phyloP scores from a whole-genome alignment of 352 stramenopile genomes.

The Plasmopara halstedii region DNA sequence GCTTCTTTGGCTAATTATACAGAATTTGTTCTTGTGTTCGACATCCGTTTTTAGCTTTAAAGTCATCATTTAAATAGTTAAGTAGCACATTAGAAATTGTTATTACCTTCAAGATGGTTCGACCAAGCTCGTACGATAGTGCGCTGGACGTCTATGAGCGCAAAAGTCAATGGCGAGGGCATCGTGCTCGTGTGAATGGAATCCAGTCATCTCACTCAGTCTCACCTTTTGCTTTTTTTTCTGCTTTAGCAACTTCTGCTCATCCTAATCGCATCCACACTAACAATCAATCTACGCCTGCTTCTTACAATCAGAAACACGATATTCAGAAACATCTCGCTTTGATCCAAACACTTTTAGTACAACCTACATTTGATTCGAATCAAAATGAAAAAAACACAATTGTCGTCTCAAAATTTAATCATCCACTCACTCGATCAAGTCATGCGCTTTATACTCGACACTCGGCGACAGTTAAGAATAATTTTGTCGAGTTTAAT shows the following conservation, averaged over 20 bases:
- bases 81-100: no score
- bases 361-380: neutral
- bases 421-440: conserved; percentile 11
- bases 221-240: conserved; percentile 16
- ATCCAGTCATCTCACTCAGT: conserved; percentile 30
- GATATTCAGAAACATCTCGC: conserved; percentile 12
- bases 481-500: conserved; percentile 47
- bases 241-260: conserved; percentile 14
- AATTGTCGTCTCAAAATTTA: conserved; percentile 20
- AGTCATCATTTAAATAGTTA: no score
- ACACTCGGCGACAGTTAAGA: conserved; percentile 34
- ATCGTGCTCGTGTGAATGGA: conserved; percentile 39
- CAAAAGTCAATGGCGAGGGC: conserved; percentile 27
- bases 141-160: conserved; percentile 38
- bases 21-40: no score
- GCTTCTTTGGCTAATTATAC: no score
- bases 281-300: neutral
- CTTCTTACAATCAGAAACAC: neutral
- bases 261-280: conserved; percentile 23
- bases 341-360: conserved; percentile 47
- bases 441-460: conserved; percentile 45
- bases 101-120: conserved; percentile 10
- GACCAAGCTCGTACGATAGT: conserved; percentile 28
- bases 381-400: conserved; percentile 9
- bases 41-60: no score